Evolutionary conservation across 2,329 filamentous ascomycete genomes (phyloP), one percentile per base, ranked within the genome.

Genomic region (Trichothecium sympodiale): DNA sequence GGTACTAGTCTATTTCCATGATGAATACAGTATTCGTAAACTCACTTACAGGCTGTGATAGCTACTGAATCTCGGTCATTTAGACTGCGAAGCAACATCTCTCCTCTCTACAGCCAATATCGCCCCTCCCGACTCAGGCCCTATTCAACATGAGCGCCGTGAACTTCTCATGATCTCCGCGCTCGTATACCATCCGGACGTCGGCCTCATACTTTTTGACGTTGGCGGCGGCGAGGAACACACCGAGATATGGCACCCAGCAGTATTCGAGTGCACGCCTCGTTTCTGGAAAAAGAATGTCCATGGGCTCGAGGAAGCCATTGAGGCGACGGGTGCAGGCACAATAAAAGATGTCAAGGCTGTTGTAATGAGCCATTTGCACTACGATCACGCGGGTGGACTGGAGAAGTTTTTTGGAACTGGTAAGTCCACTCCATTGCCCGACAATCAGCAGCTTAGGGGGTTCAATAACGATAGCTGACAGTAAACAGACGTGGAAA

Each of bases 311-410:
- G 33, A 28, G 4, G 41, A 42, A 3, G 45, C 45, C 9, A 42
- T 47, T 13, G 33, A 36, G 13, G 37, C 38, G n/a, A 43, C 45
- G 3, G 45, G 45, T 8, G 28, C 67, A 33, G 54, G 59, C 33
- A 33, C 31, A 5, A 59, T 68, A 34, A 57, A 60, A 33, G 62
- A 68, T 43, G 49, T 68, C 18, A 66, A 67, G 43, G 54, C 57
- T 15, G 54, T 67, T 8, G 55, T 68, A 4, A 55, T 67, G 14
- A 60, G 64, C 3, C 64, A 68, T 37, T 46, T 69, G 23, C 63
- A 67, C 42, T 42, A 66, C 3, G 64, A 68, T 40, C 64, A 68
- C 41, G 64, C 65, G 0, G 65, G 64, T 3, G 64, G 65, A 1
- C 46, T 67, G 1, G 61, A 66, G 33, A 53, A 65, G 35, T 68